phyloP scores from a whole-genome alignment of 768 basidiomycete genomes.

The Mycena leptocephala region DNA sequence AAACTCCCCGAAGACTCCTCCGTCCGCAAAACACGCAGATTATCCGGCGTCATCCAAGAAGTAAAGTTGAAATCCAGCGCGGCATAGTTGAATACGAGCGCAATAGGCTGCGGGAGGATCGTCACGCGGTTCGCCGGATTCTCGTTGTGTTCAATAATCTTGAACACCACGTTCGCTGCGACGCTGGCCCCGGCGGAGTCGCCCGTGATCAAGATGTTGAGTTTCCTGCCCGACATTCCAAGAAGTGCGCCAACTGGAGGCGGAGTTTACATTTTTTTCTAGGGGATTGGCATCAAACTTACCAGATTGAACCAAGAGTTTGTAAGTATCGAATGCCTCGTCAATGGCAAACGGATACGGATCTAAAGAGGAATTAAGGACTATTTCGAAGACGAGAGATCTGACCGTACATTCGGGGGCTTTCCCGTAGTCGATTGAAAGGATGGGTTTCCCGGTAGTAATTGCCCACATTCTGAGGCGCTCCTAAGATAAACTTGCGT shows the following conservation, averaged over 20 bases:
- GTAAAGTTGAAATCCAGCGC: conserved; percentile 98
- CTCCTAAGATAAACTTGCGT: conserved; percentile 58
- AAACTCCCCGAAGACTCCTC: conserved; percentile 92
- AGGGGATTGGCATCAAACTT: conserved; percentile 33
- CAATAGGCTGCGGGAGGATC: conserved; percentile 80
- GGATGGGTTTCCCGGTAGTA: conserved; percentile 82
- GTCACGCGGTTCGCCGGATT: conserved; percentile 50
- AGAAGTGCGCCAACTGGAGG: conserved; percentile 76
- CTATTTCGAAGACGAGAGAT: background rate
- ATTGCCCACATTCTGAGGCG: conserved; percentile 90
- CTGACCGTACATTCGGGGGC: conserved; percentile 89
- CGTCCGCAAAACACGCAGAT: conserved; percentile 87
- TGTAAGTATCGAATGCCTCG: conserved; percentile 94
- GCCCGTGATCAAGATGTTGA: conserved; percentile 88
- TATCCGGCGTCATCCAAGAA: conserved; percentile 93
- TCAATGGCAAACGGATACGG: conserved; percentile 98
- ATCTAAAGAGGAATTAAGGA: conserved; percentile 64
- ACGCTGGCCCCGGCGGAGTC: conserved; percentile 98
- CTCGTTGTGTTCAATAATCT: conserved; percentile 80
- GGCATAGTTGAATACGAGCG: conserved; percentile 91
- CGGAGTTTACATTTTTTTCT: background rate
- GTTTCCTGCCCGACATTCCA: conserved; percentile 89
- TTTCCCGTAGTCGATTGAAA: conserved; percentile 96
- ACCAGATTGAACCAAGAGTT: conserved; percentile 83
- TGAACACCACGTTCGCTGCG: conserved; percentile 87